Evolutionary conservation across 192 early-diverging fungal species (phyloP).

Genomic region (Entomortierella beljakovae): DNA sequence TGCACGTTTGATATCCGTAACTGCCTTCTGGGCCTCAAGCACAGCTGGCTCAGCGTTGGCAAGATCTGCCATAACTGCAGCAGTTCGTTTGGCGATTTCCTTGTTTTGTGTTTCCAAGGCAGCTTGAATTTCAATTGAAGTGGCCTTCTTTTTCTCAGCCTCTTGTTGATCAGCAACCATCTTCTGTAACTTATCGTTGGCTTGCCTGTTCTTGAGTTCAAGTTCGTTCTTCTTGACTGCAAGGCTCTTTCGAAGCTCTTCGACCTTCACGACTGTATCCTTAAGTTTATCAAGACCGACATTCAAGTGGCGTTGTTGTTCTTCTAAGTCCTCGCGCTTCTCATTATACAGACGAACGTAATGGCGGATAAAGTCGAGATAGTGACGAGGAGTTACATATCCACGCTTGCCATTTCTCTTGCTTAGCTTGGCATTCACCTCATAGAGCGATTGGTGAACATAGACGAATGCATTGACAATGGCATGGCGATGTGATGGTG

Average conservation of each 20-base stretch:
- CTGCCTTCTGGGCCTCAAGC: conserved; percentile 91
- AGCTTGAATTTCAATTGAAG: conserved; percentile 82
- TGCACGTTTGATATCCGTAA: conserved; percentile 95
- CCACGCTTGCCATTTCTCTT: conserved; percentile 84
- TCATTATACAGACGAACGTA: conserved; percentile 91
- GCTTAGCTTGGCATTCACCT: conserved; percentile 85
- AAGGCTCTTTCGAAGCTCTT: conserved; percentile 89
- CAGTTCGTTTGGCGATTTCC: conserved; percentile 80
- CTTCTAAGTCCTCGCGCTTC: conserved; percentile 95
- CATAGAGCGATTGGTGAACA: conserved; percentile 92
- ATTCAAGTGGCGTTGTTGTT: conserved; percentile 98
- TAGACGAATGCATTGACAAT: conserved; percentile 93
- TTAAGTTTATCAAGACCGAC: conserved; percentile 96
- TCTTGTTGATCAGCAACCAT: conserved; percentile 96
- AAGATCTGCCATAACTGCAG: conserved; percentile 88
- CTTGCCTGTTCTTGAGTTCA: conserved; percentile 87
- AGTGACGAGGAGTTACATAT: conserved; percentile 97
- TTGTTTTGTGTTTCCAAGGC: conserved; percentile 79
- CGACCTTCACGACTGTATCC: conserved; percentile 95
- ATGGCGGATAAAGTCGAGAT: conserved; percentile 96
- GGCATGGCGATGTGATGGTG: conserved; percentile 84
- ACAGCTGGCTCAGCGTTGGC: conserved; percentile 98
- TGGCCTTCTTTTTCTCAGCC: conserved; percentile 90
- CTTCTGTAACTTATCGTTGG: conserved; percentile 94
- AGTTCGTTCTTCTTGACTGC: conserved; percentile 89